A percentile compares a stretch with the other conserved stretches of the same genome.
phyloP scores from a whole-genome alignment of 2,329 filamentous ascomycete genomes.

The Fusarium mexicanum region DNA sequence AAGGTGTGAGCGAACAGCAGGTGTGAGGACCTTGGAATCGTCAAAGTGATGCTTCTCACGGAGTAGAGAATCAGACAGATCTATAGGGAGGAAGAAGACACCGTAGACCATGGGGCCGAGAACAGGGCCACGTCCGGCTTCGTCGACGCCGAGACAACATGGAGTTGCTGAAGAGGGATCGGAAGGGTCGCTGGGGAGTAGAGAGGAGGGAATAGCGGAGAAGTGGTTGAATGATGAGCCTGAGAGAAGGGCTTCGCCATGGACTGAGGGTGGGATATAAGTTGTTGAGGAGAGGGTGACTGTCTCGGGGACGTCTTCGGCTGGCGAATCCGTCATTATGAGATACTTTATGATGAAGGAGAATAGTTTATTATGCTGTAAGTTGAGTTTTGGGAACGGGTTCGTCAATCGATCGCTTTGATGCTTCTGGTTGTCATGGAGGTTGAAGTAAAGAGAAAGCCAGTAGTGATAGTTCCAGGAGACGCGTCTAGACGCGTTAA shows the following conservation, averaged over 20 bases:
- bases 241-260: constrained; percentile 63
- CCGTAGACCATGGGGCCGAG: constrained; percentile 82
- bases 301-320: constrained; percentile 44
- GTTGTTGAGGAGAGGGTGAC: constrained; percentile 20
- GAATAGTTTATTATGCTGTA: neutral
- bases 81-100: constrained; percentile 78
- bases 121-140: constrained; percentile 94
- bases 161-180: constrained; percentile 48
- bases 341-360: neutral
- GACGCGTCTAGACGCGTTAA: constrained; percentile 38
- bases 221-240: constrained; percentile 78
- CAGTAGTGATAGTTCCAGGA: neutral
- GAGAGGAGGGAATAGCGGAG: constrained; percentile 71
- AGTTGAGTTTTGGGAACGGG: neutral
- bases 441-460: neutral
- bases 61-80: constrained; percentile 76
- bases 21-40: constrained; percentile 92
- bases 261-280: constrained; percentile 77
- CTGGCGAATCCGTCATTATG: constrained; percentile 54
- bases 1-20: constrained; percentile 78
- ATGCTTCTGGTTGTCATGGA: neutral
- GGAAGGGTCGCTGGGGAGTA: constrained; percentile 57
- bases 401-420: neutral
- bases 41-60: constrained; percentile 86
- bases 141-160: constrained; percentile 89